A percentile compares a stretch with the other conserved stretches of the same genome.
Evolutionary conservation across 176 grass and related monocot species (phyloP).

Genomic region (Lolium perenne): DNA sequence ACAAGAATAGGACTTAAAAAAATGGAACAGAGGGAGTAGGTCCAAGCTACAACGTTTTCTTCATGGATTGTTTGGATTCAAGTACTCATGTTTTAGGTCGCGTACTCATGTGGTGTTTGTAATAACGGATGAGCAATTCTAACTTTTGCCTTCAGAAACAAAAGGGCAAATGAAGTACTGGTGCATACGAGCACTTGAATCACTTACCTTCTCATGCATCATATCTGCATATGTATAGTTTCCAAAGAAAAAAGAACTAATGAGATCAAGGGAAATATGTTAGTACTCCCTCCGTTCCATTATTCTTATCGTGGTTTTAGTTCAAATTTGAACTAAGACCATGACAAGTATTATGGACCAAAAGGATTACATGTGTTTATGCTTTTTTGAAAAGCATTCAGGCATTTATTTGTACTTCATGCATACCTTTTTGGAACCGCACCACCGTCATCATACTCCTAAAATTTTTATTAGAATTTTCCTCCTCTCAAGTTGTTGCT

Average conservation of each 20-base stretch:
- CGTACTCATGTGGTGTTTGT: neutral
- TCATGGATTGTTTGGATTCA: no score
- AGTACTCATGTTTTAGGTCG: no score
- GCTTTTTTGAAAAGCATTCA: constrained; percentile 13
- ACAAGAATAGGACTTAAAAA: no score
- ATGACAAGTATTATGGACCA: no score
- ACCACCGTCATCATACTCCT: neutral
- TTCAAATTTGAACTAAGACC: no score
- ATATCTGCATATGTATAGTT: neutral
- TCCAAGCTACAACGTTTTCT: no score
- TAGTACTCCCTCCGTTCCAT: neutral
- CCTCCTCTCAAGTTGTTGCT: neutral
- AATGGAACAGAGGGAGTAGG: no score
- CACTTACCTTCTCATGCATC: neutral
- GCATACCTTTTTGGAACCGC: neutral
- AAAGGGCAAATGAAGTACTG: neutral
- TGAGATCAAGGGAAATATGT: neutral
- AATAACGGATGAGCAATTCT: neutral
- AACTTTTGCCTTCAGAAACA: constrained; percentile 10
- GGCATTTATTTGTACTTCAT: neutral
- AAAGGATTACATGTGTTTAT: neutral
- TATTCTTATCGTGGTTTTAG: no score
- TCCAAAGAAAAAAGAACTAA: neutral
- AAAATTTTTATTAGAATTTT: neutral
- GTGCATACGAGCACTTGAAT: neutral